A percentile compares a stretch with the other conserved stretches of the same genome.
phyloP scores from a whole-genome alignment of 169 alveolate genomes.

The Plasmodium malariae region DNA sequence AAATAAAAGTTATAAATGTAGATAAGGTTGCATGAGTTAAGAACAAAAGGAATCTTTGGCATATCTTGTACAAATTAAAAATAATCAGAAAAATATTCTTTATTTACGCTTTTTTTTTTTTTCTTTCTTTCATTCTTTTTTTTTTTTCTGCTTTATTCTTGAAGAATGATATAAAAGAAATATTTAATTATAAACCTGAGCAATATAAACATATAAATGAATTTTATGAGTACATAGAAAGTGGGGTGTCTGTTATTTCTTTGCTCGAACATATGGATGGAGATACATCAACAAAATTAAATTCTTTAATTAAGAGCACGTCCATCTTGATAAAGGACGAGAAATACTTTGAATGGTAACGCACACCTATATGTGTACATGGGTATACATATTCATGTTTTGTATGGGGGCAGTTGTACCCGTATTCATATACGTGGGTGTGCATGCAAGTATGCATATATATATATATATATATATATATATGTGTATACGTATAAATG shows the following conservation, averaged over 20 bases:
- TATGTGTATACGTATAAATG: background rate
- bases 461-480: background rate
- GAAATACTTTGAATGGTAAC: constrained; percentile 63
- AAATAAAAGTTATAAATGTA: too few species aligned
- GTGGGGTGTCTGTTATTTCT: constrained; percentile 58
- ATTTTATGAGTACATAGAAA: constrained; percentile 71
- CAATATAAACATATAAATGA: constrained; percentile 47
- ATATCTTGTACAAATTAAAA: background rate
- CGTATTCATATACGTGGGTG: background rate
- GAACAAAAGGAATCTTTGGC: background rate
- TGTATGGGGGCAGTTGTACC: background rate
- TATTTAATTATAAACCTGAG: constrained; percentile 47
- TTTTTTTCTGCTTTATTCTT: constrained; percentile 4
- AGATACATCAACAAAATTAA: constrained; percentile 29
- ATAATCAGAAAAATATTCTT: background rate
- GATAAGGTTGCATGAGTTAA: too few species aligned
- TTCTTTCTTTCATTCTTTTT: background rate
- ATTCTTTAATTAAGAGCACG: constrained; percentile 29
- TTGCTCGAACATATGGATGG: constrained; percentile 47
- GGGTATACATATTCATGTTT: background rate
- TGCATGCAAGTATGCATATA: background rate
- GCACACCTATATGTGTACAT: background rate
- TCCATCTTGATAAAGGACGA: constrained; percentile 70
- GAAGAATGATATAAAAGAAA: constrained; percentile 50
- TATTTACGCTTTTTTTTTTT: background rate